A percentile compares a stretch with the other conserved stretches of the same genome.
phyloP scores from a whole-genome alignment of 2,329 filamentous ascomycete genomes.

The Cladophialophora immunda region DNA sequence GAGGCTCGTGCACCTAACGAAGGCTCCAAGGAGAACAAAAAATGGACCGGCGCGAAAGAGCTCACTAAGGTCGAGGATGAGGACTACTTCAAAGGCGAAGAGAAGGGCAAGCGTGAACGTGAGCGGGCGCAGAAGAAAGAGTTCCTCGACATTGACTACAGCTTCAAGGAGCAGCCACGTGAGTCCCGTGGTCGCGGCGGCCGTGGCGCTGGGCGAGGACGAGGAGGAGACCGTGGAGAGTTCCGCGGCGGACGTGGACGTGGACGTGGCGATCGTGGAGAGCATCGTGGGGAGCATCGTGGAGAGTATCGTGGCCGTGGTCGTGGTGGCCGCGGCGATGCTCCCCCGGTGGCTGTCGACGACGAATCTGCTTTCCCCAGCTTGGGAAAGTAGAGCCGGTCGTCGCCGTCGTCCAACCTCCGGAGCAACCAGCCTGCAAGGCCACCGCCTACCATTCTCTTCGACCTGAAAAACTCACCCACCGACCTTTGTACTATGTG shows the following conservation, averaged over 20 bases:
- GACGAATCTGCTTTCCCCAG: conserved; percentile 42
- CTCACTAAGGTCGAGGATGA: conserved; percentile 66
- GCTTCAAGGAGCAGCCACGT: conserved; percentile 75
- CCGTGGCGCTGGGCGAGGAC: conserved; percentile 58
- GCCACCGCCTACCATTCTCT: conserved; percentile 23
- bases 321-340: conserved; percentile 43
- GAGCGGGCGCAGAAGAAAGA: conserved; percentile 88
- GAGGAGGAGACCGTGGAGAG: conserved; percentile 44
- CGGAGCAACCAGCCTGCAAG: conserved; percentile 7
- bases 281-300: conserved; percentile 46
- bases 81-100: conserved; percentile 78
- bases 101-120: conserved; percentile 83
- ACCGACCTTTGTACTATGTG: conserved; percentile 36
- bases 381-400: conserved; percentile 39
- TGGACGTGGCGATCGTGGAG: conserved; percentile 51
- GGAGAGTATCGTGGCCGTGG: conserved; percentile 51
- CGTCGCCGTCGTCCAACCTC: conserved; percentile 1
- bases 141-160: conserved; percentile 85
- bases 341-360: conserved; percentile 36
- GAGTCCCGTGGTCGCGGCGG: conserved; percentile 58
- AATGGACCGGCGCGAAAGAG: conserved; percentile 53
- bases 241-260: conserved; percentile 30
- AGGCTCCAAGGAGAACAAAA: conserved; percentile 80
- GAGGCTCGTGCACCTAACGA: conserved; percentile 92
- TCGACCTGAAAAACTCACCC: conserved; percentile 15